Evolutionary conservation across 1,139 yeast species (phyloP).

Genomic region (Yamadazyma membranifaciens): DNA sequence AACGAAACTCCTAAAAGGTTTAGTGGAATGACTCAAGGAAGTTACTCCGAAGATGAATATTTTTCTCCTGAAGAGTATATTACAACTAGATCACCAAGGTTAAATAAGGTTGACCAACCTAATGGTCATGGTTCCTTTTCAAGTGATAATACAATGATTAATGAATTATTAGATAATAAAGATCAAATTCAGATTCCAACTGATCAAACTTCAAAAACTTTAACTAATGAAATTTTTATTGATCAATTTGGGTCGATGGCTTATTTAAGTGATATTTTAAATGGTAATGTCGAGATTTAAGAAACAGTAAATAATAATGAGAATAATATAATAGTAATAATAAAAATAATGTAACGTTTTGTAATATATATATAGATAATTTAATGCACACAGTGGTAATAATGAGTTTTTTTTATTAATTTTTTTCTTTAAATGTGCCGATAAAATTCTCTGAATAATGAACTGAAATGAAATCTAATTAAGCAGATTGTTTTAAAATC

Average conservation of each 20-base stretch:
- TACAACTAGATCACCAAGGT: conserved; percentile 2
- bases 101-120: background rate
- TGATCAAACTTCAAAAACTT: conserved; percentile 8
- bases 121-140: conserved; percentile 22
- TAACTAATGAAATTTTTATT: conserved; percentile 11
- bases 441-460: too few relatives aligned
- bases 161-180: conserved; percentile 16
- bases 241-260: conserved; percentile 31
- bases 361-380: background rate
- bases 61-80: conserved; percentile 30
- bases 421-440: background rate
- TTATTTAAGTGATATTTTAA: conserved; percentile 33
- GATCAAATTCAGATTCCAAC: conserved; percentile 1
- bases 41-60: conserved; percentile 30
- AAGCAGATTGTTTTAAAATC: conserved; percentile 32
- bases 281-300: conserved; percentile 22
- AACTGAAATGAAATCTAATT: background rate
- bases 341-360: background rate
- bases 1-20: conserved; percentile 14
- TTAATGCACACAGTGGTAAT: background rate
- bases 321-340: background rate
- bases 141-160: conserved; percentile 35
- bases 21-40: conserved; percentile 11
- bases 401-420: background rate
- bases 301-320: background rate